Percentiles rank a stretch among this genome's conserved stretches.
phyloP scores from a whole-genome alignment of 106 monocot genomes.

The Dendrobium huoshanense region DNA sequence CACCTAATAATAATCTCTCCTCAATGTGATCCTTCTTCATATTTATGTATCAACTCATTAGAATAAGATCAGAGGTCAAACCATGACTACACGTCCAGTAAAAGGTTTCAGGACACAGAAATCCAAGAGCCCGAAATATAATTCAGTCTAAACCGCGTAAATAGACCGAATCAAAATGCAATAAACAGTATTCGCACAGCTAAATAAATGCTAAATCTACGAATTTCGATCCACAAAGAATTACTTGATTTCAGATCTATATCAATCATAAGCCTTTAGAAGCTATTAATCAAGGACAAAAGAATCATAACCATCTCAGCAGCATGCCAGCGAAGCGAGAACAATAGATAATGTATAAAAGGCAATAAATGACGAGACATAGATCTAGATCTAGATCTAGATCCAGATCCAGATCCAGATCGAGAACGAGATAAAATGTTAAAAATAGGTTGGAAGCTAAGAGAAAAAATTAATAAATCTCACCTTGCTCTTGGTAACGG shows the following conservation, averaged over 20 bases:
- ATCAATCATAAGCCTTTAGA: not conserved
- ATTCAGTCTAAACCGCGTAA: too few species aligned
- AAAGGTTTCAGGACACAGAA: not conserved
- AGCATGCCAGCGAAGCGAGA: not conserved
- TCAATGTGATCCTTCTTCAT: too few species aligned
- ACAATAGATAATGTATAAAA: not conserved
- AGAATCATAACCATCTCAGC: not conserved
- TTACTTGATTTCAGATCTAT: not conserved
- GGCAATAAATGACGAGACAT: not conserved
- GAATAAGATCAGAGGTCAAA: too few species aligned
- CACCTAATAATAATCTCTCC: too few species aligned
- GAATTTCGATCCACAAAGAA: not conserved
- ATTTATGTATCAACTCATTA: too few species aligned
- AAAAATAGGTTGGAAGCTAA: not conserved
- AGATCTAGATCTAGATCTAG: not conserved
- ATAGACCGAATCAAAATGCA: too few species aligned
- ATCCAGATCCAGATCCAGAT: constrained; percentile 8
- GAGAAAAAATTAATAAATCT: not conserved
- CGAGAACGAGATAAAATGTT: not conserved
- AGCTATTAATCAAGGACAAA: not conserved
- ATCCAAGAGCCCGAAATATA: not conserved
- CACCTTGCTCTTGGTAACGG: constrained; percentile 74
- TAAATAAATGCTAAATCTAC: not conserved
- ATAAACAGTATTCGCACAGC: not conserved
- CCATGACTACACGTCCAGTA: not conserved